phyloP scores from a whole-genome alignment of 306 rosid genomes.

The Arachis hypogaea region DNA sequence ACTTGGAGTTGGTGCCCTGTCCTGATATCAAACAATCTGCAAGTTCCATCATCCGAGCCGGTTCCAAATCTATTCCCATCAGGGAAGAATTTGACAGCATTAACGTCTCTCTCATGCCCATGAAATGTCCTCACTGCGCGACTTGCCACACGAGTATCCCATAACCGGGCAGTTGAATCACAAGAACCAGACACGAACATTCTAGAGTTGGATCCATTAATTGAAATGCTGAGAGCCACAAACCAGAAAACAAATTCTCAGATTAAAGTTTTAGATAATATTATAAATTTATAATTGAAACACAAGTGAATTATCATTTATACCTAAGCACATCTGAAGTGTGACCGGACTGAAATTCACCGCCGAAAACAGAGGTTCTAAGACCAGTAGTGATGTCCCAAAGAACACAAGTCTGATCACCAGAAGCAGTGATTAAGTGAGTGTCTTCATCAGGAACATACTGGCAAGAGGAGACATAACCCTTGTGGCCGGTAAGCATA shows the following conservation, averaged over 20 bases:
- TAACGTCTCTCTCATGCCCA: conserved; percentile 89
- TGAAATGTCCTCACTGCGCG: conserved; percentile 89
- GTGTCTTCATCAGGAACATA: conserved; percentile 94
- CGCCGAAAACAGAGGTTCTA: conserved; percentile 92
- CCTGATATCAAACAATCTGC: conserved; percentile 90
- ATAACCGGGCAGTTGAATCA: conserved; percentile 87
- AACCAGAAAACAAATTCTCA: neutral
- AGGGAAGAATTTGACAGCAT: conserved; percentile 85
- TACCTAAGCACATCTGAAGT: conserved; percentile 91
- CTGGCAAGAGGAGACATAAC: conserved; percentile 92
- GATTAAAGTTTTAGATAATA: too few relatives aligned
- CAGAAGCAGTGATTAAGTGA: conserved; percentile 89
- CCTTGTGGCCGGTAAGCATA: conserved; percentile 89
- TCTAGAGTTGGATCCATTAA: conserved; percentile 80
- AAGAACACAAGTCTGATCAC: conserved; percentile 91
- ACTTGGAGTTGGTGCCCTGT: conserved; percentile 96
- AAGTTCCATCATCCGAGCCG: conserved; percentile 95
- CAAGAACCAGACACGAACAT: conserved; percentile 96
- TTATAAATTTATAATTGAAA: too few relatives aligned
- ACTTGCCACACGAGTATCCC: conserved; percentile 99
- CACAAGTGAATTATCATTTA: neutral
- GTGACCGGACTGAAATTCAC: conserved; percentile 99
- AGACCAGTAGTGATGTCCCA: conserved; percentile 98
- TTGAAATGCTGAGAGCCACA: conserved; percentile 69
- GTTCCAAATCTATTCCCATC: conserved; percentile 98